Evolutionary conservation across 1,284 basidiomycete genomes (phyloP).

Genomic region (Sporisorium sorghi): DNA sequence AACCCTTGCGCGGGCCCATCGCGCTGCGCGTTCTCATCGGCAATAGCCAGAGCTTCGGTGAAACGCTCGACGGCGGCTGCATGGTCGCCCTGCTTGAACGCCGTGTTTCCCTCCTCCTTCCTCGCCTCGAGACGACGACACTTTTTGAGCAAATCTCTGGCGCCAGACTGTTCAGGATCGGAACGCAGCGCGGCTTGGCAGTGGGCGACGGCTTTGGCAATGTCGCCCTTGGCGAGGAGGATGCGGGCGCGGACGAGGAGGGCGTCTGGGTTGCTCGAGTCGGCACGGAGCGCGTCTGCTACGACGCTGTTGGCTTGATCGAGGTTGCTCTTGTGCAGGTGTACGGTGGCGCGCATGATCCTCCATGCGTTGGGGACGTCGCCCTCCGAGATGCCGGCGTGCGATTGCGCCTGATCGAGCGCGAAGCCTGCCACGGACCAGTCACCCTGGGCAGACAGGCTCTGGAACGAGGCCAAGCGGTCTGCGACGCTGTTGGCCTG

Average conservation of each 20-base stretch:
- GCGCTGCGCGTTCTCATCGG: slow-evolving; percentile 44
- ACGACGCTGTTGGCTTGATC: slow-evolving; percentile 57
- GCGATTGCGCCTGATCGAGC: slow-evolving; percentile 59
- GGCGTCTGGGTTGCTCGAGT: slow-evolving; percentile 81
- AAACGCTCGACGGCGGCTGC: slow-evolving; percentile 76
- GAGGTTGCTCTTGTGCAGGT: slow-evolving; percentile 56
- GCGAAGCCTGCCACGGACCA: slow-evolving; percentile 70
- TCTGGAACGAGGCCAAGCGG: slow-evolving; percentile 74
- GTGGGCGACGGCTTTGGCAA: slow-evolving; percentile 79
- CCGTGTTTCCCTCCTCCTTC: slow-evolving; percentile 84
- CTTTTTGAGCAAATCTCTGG: slow-evolving; percentile 79
- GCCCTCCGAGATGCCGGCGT: slow-evolving; percentile 44
- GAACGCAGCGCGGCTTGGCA: slow-evolving; percentile 79
- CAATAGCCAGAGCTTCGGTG: slow-evolving; percentile 54
- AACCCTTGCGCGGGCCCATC: slow-evolving; percentile 59
- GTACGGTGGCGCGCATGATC: slow-evolving; percentile 48
- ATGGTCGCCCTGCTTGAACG: slow-evolving; percentile 78
- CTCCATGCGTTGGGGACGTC: slow-evolving; percentile 53
- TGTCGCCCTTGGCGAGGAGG: slow-evolving; percentile 80
- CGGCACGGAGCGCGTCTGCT: slow-evolving; percentile 80
- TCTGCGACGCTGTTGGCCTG: slow-evolving; percentile 52
- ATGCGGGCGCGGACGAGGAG: slow-evolving; percentile 83
- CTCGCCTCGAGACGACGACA: slow-evolving; percentile 81
- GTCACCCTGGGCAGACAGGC: slow-evolving; percentile 75
- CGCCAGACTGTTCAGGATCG: slow-evolving; percentile 81